These are phyloP conservation scores for Moricandia arvensis DNA, from an alignment of 345 rosid species.

Conservation along the genomic window DNA sequence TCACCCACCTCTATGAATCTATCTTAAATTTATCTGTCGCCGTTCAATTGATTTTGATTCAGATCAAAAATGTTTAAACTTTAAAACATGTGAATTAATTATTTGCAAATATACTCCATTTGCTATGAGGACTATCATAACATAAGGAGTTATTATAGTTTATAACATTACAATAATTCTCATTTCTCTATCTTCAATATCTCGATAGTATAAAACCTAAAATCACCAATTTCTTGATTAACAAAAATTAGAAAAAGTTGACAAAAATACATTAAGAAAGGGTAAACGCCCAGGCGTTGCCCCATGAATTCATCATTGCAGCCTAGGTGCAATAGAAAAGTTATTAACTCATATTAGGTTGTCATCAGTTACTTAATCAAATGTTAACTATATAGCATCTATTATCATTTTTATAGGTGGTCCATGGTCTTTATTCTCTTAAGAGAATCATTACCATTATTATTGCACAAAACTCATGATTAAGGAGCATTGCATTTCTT, in stretches of 20 bases:
- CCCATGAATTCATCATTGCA: slow-evolving; percentile 18
- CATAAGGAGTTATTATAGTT: neutral
- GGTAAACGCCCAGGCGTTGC: slow-evolving; percentile 12
- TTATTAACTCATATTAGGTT: slow-evolving; percentile 26
- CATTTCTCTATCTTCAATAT: neutral
- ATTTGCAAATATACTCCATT: neutral
- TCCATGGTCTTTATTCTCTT: slow-evolving; percentile 30
- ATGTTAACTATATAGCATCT: slow-evolving; percentile 14
- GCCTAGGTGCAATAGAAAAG: slow-evolving; percentile 14
- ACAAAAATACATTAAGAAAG: neutral
- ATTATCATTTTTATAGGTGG: slow-evolving; percentile 8
- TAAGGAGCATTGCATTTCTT: slow-evolving; percentile 32
- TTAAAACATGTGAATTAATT: neutral
- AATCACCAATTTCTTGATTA: slow-evolving; percentile 1
- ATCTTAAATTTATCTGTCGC: slow-evolving; percentile 1
- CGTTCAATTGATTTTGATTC: neutral
- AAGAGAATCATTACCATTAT: slow-evolving; percentile 32
- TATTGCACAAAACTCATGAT: slow-evolving; percentile 38
- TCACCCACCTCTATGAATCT: slow-evolving; percentile 23
- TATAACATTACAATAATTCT: neutral
- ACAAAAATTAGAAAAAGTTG: neutral
- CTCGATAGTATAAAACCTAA: neutral
- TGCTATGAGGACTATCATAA: neutral
- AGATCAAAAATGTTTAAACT: neutral
- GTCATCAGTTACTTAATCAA: slow-evolving; percentile 28